Evolutionary conservation across 192 early-diverging fungal species (phyloP).

Genomic region (Obelidium mucronatum): DNA sequence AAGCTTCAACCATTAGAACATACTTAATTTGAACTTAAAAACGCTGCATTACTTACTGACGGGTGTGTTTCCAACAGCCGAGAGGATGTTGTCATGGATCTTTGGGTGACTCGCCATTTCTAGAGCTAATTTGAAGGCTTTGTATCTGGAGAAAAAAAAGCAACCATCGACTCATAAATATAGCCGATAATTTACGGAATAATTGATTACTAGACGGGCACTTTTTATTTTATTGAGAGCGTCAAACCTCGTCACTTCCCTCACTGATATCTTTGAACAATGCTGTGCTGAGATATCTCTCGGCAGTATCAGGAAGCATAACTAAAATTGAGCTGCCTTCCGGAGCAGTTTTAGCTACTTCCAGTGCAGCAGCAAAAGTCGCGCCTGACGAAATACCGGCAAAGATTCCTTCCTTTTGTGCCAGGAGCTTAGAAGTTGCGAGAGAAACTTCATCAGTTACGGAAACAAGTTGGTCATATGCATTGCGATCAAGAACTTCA

Average conservation of each 20-base stretch:
- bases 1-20: too few relatives aligned
- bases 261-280: conserved; percentile 44
- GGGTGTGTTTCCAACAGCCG: conserved; percentile 8
- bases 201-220: too few relatives aligned
- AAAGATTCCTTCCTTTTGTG: conserved; percentile 49
- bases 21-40: too few relatives aligned
- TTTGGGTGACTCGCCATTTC: too few relatives aligned
- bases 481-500: conserved; percentile 38
- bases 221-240: too few relatives aligned
- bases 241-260: conserved; percentile 30
- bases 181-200: too few relatives aligned
- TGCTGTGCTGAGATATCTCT: conserved; percentile 44
- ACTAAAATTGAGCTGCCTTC: conserved; percentile 38
- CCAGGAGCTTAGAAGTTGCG: conserved; percentile 37
- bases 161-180: too few relatives aligned
- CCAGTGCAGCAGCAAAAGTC: conserved; percentile 38
- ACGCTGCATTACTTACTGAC: too few relatives aligned
- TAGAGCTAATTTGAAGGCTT: too few relatives aligned
- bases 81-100: conserved; percentile 12
- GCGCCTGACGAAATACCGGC: conserved; percentile 42
- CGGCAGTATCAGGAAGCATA: conserved; percentile 47
- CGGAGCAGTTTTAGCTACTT: conserved; percentile 35
- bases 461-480: conserved; percentile 38
- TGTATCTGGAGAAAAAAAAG: too few relatives aligned
- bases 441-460: conserved; percentile 42